A percentile compares a stretch with the other conserved stretches of the same genome.
These are phyloP conservation scores for Aspergillus glaucus DNA, from an alignment of 2,329 filamentous ascomycete genomes.

Conservation along the genomic window DNA sequence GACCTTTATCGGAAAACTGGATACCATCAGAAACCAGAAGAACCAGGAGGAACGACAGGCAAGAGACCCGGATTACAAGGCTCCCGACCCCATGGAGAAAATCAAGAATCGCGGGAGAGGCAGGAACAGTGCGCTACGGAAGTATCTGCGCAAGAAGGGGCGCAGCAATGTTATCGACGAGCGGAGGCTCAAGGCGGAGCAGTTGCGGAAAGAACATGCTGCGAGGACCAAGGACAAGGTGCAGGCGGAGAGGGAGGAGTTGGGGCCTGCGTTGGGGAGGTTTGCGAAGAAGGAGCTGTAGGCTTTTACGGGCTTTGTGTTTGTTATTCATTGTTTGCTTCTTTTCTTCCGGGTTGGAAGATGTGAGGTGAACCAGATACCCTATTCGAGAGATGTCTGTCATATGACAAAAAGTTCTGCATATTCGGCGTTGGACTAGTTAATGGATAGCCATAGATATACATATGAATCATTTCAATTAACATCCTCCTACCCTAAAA, in stretches of 20 bases:
- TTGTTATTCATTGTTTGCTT: slow-evolving; percentile 5
- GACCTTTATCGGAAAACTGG: slow-evolving; percentile 82
- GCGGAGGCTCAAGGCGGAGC: slow-evolving; percentile 79
- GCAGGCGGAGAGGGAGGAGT: slow-evolving; percentile 62
- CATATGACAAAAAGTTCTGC: slow-evolving; percentile 1
- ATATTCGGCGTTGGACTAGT: slow-evolving; percentile 2
- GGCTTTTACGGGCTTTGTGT: slow-evolving; percentile 7
- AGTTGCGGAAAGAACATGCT: slow-evolving; percentile 64
- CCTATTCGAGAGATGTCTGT: slow-evolving; percentile 3
- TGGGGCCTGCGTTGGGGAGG: slow-evolving; percentile 78
- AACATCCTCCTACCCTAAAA: background rate
- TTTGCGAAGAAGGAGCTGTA: slow-evolving; percentile 64
- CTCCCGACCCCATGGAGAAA: slow-evolving; percentile 52
- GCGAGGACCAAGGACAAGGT: slow-evolving; percentile 63
- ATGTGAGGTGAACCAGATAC: slow-evolving; percentile 11
- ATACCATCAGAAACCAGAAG: slow-evolving; percentile 73
- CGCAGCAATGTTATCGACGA: slow-evolving; percentile 94
- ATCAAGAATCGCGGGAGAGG: slow-evolving; percentile 74
- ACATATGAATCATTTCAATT: background rate
- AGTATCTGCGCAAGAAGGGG: slow-evolving; percentile 85
- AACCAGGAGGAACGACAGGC: slow-evolving; percentile 70
- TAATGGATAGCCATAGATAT: background rate
- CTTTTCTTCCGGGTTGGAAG: background rate
- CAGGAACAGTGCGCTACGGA: slow-evolving; percentile 81
- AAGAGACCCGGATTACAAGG: slow-evolving; percentile 68